Percentiles rank a stretch among this genome's conserved stretches.
Evolutionary conservation across 371 early-diverging fungal species (phyloP).

Genomic region (Rhizopus stolonifer): DNA sequence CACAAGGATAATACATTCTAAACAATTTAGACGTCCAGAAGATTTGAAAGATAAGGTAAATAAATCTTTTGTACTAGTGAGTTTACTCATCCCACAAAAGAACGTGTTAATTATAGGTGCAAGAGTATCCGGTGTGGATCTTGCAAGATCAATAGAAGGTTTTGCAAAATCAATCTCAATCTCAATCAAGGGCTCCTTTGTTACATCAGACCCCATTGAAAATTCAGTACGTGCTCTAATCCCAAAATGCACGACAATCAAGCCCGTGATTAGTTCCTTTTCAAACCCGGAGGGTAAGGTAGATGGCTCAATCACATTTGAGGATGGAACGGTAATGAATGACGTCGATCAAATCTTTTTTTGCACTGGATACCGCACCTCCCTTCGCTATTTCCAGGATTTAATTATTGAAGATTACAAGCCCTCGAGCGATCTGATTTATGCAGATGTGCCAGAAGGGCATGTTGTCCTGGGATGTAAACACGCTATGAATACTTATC

Average conservation of each 20-base stretch:
- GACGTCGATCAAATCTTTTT: constrained; percentile 61
- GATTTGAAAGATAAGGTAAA: constrained; percentile 36
- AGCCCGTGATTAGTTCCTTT: constrained; percentile 25
- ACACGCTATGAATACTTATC: constrained; percentile 28
- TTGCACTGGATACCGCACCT: constrained; percentile 64
- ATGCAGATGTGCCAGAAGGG: constrained; percentile 13
- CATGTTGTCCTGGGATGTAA: constrained; percentile 14
- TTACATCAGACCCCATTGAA: constrained; percentile 11
- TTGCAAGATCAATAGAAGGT: constrained; percentile 29
- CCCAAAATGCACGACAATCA: constrained; percentile 18
- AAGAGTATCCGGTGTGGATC: constrained; percentile 40
- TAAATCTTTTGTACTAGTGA: no score
- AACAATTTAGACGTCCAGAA: constrained; percentile 37
- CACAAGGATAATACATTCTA: constrained; percentile 27
- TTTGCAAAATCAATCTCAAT: constrained; percentile 32
- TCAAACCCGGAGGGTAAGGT: constrained; percentile 23
- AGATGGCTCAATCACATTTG: constrained; percentile 46
- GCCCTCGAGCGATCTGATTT: neutral
- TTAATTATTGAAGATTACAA: constrained; percentile 9
- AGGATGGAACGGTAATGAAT: constrained; percentile 52
- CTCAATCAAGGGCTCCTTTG: constrained; percentile 27
- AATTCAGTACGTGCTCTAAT: constrained; percentile 20
- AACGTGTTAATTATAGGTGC: constrained; percentile 40
- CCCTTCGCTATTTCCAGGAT: constrained; percentile 51
- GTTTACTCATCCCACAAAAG: constrained; percentile 11